Conservation (phyloP, 208 protist species). For the Leishmania guyanensis region DNA sequence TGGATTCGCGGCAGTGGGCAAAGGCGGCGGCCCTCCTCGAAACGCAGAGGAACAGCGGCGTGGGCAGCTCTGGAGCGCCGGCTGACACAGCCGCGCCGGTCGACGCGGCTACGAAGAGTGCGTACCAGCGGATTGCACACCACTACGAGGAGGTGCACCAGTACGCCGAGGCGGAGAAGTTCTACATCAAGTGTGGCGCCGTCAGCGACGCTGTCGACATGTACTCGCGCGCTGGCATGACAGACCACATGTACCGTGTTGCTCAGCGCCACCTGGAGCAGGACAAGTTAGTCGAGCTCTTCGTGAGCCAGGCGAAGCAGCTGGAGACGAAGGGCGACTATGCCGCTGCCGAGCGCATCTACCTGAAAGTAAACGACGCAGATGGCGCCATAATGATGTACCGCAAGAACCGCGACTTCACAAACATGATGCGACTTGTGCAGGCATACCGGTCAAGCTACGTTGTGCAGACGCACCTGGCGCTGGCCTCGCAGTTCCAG, state of each 20-base stretch:
- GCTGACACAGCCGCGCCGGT: conserved; percentile 12
- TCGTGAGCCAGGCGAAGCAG: conserved; percentile 93
- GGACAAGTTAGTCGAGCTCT: conserved; percentile 91
- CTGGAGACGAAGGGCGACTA: conserved; percentile 94
- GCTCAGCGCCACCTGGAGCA: conserved; percentile 91
- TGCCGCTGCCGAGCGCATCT: conserved; percentile 95
- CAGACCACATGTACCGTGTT: conserved; percentile 95
- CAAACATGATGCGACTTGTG: conserved; percentile 95
- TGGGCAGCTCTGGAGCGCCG: conserved; percentile 18
- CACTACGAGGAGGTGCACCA: conserved; percentile 94
- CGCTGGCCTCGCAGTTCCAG: conserved; percentile 95
- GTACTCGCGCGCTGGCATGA: conserved; percentile 93
- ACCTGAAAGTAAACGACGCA: conserved; percentile 95
- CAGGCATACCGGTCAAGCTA: conserved; percentile 92
- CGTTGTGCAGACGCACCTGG: conserved; percentile 94
- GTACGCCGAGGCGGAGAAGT: conserved; percentile 94
- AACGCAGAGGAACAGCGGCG: conserved; percentile 47
- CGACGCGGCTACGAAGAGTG: conserved; percentile 59
- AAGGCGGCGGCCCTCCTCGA: conserved; percentile 92
- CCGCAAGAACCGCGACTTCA: conserved; percentile 90
- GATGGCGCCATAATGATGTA: conserved; percentile 98
- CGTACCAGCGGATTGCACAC: conserved; percentile 91
- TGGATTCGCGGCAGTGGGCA: conserved; percentile 95
- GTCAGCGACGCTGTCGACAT: conserved; percentile 95
- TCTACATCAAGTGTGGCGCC: conserved; percentile 91